Evolutionary conservation across 148 eudicot genomes (phyloP).

Genomic region (Rheum nobile): DNA sequence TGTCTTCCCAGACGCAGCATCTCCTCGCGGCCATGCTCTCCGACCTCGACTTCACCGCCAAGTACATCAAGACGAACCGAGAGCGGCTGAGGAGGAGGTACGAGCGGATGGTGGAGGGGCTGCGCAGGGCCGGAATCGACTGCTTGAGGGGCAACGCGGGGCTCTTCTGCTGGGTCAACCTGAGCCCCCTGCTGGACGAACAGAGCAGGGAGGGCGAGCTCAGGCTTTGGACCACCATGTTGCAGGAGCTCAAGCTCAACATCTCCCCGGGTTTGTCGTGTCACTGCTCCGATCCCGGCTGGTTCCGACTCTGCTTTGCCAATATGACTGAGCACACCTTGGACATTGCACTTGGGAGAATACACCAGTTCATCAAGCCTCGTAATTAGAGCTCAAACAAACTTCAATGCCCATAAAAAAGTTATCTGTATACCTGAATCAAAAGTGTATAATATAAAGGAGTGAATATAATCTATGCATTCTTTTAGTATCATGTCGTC

Average conservation of each 20-base stretch:
- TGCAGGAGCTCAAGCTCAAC: constrained; percentile 55
- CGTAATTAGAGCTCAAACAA: constrained; percentile 4
- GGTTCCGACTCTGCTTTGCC: constrained; percentile 90
- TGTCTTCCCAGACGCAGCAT: constrained; percentile 85
- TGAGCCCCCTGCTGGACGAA: constrained; percentile 40
- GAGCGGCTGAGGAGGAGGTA: constrained; percentile 54
- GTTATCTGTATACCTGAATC: neutral
- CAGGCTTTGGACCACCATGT: constrained; percentile 39
- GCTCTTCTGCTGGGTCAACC: constrained; percentile 76
- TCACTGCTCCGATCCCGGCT: constrained; percentile 72
- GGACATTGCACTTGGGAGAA: constrained; percentile 49
- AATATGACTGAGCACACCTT: constrained; percentile 78
- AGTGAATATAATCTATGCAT: neutral
- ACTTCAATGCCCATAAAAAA: neutral
- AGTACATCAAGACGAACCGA: constrained; percentile 46
- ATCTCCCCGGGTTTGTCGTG: constrained; percentile 77
- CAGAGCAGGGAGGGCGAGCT: constrained; percentile 45
- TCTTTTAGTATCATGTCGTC: neutral
- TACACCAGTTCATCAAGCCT: constrained; percentile 42
- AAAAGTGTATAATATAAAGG: neutral
- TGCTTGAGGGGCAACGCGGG: constrained; percentile 80
- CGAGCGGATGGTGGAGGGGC: constrained; percentile 47
- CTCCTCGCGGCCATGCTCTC: constrained; percentile 63
- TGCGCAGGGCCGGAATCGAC: constrained; percentile 43
- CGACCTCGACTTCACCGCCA: constrained; percentile 36